Evolutionary conservation across 2,329 filamentous ascomycete species (phyloP).

Genomic region (Alternaria hordeiaustralica): DNA sequence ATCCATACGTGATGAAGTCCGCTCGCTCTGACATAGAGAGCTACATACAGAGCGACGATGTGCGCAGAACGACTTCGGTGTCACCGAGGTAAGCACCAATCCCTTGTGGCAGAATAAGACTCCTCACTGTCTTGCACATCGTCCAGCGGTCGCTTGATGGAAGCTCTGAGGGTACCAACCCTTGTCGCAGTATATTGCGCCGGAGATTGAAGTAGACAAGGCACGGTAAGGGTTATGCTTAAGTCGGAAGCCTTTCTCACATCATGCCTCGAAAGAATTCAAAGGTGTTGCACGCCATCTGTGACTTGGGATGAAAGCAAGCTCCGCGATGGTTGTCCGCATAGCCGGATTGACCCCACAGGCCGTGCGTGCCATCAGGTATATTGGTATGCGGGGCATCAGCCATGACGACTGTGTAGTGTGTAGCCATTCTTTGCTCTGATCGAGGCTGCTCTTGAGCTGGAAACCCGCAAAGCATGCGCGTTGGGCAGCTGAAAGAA

Average conservation of each 20-base stretch:
- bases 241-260: neutral
- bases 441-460: neutral
- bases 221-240: neutral
- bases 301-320: neutral
- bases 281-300: neutral
- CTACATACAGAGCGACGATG: neutral
- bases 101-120: neutral
- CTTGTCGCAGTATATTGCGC: neutral
- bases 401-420: neutral
- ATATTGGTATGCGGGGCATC: slow-evolving; percentile 10
- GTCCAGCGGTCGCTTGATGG: too few relatives aligned
- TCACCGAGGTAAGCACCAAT: neutral
- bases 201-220: neutral
- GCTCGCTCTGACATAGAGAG: neutral
- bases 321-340: neutral
- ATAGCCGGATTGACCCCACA: neutral
- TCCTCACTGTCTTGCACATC: too few relatives aligned
- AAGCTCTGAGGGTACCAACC: neutral
- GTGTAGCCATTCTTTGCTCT: neutral
- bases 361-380: neutral
- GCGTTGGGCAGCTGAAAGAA: neutral
- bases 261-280: neutral
- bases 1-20: neutral
- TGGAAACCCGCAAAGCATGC: neutral
- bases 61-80: neutral